A percentile compares a stretch with the other conserved stretches of the same genome.
These are phyloP conservation scores for Melastoma candidum DNA, from an alignment of 441 rosid genomes.

Conservation along the genomic window DNA sequence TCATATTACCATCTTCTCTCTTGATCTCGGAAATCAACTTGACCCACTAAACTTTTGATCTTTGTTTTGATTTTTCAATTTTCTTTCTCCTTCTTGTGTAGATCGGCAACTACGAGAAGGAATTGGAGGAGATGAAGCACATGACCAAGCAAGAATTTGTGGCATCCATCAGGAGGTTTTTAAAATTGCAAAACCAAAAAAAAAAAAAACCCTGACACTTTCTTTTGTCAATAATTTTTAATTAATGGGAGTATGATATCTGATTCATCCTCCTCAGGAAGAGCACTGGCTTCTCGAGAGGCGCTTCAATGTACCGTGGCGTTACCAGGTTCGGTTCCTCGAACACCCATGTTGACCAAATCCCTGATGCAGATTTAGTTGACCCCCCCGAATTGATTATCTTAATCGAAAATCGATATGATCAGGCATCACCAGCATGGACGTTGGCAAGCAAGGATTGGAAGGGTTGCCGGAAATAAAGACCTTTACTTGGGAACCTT, in stretches of 20 bases:
- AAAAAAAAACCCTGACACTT: not conserved
- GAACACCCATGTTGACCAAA: not conserved
- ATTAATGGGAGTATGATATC: not conserved
- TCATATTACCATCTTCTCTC: not conserved
- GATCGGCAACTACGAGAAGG: slow-evolving; percentile 90
- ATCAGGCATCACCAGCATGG: slow-evolving; percentile 96
- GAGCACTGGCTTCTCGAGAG: slow-evolving; percentile 97
- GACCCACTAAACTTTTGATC: not conserved
- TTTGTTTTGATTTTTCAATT: not conserved
- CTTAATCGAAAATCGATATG: not conserved
- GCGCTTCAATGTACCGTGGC: slow-evolving; percentile 99
- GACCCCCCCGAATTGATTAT: not conserved
- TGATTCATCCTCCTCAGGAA: slow-evolving; percentile 38
- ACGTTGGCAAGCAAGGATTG: slow-evolving; percentile 98
- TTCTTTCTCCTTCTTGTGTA: slow-evolving; percentile 13
- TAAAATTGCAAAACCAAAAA: not conserved
- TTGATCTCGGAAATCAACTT: not conserved
- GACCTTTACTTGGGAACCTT: slow-evolving; percentile 99
- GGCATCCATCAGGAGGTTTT: slow-evolving; percentile 85
- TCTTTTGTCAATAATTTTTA: not conserved
- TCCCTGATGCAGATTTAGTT: not conserved
- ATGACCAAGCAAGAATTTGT: slow-evolving; percentile 99
- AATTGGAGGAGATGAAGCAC: slow-evolving; percentile 90
- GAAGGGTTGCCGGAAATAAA: slow-evolving; percentile 97
- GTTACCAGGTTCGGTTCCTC: slow-evolving; percentile 61